phyloP scores from a whole-genome alignment of 768 basidiomycete genomes.

The Lactarius sp. region DNA sequence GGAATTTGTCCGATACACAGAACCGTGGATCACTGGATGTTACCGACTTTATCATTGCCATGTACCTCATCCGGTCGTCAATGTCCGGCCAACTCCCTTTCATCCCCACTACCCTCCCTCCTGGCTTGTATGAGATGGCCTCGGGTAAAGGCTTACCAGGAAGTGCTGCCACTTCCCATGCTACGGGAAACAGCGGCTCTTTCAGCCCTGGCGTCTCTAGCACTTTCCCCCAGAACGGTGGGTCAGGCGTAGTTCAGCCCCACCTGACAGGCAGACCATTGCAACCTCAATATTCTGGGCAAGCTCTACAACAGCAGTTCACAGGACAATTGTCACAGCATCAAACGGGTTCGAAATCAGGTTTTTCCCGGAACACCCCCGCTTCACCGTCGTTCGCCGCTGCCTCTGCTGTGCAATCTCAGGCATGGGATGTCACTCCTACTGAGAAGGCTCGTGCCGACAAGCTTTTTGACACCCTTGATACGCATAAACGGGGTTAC shows the following conservation, averaged over 20 bases:
- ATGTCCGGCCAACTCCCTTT: slow-evolving; percentile 75
- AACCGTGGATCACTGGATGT: slow-evolving; percentile 84
- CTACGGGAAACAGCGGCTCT: slow-evolving; percentile 55
- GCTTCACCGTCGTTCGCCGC: slow-evolving; percentile 26
- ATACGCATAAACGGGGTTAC: slow-evolving; percentile 65
- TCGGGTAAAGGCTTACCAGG: slow-evolving; percentile 27
- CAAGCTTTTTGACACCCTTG: slow-evolving; percentile 75
- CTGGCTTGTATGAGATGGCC: slow-evolving; percentile 83
- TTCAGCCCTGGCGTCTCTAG: slow-evolving; percentile 49
- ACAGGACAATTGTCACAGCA: slow-evolving; percentile 19
- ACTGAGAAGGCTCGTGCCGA: slow-evolving; percentile 77
- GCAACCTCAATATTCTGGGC: slow-evolving; percentile 65
- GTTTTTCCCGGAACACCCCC: slow-evolving; percentile 30
- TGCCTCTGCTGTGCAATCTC: slow-evolving; percentile 20
- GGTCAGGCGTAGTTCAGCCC: slow-evolving; percentile 36
- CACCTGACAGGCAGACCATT: slow-evolving; percentile 34
- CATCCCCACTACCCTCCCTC: slow-evolving; percentile 72
- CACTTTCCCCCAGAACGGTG: slow-evolving; percentile 59
- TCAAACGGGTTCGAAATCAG: slow-evolving; percentile 26
- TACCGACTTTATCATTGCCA: slow-evolving; percentile 90
- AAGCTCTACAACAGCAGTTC: slow-evolving; percentile 30
- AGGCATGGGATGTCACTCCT: slow-evolving; percentile 78
- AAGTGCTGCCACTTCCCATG: slow-evolving; percentile 42
- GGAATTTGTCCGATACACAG: slow-evolving; percentile 95
- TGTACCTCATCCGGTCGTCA: slow-evolving; percentile 92